Evolutionary conservation across 2,329 filamentous ascomycete species (phyloP).

Genomic region (Diaporthe sp.): DNA sequence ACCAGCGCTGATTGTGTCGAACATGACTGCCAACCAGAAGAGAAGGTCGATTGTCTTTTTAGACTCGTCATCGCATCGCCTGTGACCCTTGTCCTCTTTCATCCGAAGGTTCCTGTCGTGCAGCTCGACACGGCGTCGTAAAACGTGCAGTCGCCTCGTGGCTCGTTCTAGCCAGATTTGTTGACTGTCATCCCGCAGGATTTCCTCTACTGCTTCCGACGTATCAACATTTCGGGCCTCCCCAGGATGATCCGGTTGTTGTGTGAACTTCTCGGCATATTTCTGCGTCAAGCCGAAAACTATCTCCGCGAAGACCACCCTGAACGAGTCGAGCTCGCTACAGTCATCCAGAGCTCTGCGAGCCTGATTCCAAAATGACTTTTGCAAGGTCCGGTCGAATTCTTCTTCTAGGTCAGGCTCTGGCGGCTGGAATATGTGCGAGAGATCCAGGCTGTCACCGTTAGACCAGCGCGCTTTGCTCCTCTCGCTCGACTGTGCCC

Average conservation of each 20-base stretch:
- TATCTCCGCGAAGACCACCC: constrained; percentile 54
- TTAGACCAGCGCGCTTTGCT: constrained; percentile 39
- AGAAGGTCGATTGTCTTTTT: constrained; percentile 64
- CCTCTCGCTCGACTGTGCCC: constrained; percentile 56
- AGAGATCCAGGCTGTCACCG: not conserved
- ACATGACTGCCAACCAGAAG: constrained; percentile 62
- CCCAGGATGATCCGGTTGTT: constrained; percentile 26
- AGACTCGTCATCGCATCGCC: constrained; percentile 44
- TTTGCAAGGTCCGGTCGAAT: constrained; percentile 55
- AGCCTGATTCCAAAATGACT: constrained; percentile 55
- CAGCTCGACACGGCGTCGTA: constrained; percentile 35
- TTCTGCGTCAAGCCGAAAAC: constrained; percentile 55
- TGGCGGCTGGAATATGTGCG: not conserved
- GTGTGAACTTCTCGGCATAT: constrained; percentile 10
- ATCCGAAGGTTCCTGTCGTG: constrained; percentile 19
- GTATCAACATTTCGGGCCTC: constrained; percentile 11
- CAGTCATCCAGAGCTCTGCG: constrained; percentile 53
- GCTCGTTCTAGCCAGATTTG: constrained; percentile 39
- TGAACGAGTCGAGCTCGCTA: constrained; percentile 53
- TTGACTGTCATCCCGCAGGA: constrained; percentile 36
- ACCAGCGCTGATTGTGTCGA: constrained; percentile 41
- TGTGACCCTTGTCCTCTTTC: not conserved
- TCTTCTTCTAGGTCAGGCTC: constrained; percentile 47
- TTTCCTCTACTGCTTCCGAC: constrained; percentile 36
- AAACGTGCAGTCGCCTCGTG: constrained; percentile 35